Conservation (phyloP, 106 monocot species). For the Allium sativum region DNA sequence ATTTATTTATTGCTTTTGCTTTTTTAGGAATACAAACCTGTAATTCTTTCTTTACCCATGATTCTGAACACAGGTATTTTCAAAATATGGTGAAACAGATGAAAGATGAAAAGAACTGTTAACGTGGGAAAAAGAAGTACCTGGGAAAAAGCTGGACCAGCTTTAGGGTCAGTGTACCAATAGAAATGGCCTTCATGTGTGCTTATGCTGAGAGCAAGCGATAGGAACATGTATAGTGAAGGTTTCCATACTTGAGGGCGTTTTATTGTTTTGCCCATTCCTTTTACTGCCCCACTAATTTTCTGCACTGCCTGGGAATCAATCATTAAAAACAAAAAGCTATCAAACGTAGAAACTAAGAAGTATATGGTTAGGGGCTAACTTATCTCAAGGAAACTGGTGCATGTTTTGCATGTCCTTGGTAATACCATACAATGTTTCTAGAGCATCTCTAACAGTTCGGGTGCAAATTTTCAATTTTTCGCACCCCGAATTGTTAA, state of each 20-base stretch:
- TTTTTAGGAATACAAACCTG: too few relatives aligned
- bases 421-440: neutral
- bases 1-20: too few relatives aligned
- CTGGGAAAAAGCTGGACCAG: conserved; percentile 72
- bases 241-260: conserved; percentile 10
- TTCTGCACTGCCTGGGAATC: conserved; percentile 32
- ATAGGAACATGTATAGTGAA: conserved; percentile 7
- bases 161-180: conserved; percentile 57
- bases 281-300: conserved; percentile 19
- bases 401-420: neutral
- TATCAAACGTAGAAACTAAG: too few relatives aligned
- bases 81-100: neutral
- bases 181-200: conserved; percentile 74
- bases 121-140: conserved; percentile 13
- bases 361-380: neutral
- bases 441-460: too few relatives aligned
- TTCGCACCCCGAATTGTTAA: too few relatives aligned
- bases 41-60: too few relatives aligned
- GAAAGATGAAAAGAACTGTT: neutral
- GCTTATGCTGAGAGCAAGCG: conserved; percentile 48
- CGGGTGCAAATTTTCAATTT: too few relatives aligned
- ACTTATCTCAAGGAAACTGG: neutral
- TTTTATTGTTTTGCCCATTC: conserved; percentile 40
- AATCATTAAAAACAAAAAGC: neutral
- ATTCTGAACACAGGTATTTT: neutral